These are phyloP conservation scores for Ceratocystis huliohia DNA, from an alignment of 2,329 filamentous ascomycete genomes.

Conservation along the genomic window DNA sequence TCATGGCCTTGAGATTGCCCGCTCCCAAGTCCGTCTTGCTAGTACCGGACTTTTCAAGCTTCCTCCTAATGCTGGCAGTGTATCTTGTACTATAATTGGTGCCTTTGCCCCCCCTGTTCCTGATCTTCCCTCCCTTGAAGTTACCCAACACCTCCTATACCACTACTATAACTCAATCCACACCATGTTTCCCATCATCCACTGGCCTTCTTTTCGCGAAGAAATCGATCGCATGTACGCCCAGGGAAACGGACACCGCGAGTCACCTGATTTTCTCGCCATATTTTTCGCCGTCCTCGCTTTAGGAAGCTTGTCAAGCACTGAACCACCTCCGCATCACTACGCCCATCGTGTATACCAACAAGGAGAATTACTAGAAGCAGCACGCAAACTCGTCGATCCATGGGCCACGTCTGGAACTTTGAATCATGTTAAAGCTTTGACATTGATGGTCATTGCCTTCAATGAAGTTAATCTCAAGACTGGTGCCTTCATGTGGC, in stretches of 20 bases:
- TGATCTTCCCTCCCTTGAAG: conserved; percentile 54
- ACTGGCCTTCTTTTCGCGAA: conserved; percentile 72
- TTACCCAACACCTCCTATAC: conserved; percentile 59
- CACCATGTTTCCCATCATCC: conserved; percentile 68
- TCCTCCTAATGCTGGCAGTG: conserved; percentile 19
- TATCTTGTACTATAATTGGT: conserved; percentile 19
- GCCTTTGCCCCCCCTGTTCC: conserved; percentile 44
- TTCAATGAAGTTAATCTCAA: conserved; percentile 77
- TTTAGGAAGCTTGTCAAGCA: conserved; percentile 62
- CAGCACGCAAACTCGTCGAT: conserved; percentile 56
- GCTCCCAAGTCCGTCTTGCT: conserved; percentile 19
- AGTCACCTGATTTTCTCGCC: conserved; percentile 55
- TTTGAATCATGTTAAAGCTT: conserved; percentile 60
- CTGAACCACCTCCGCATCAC: conserved; percentile 34
- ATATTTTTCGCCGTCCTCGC: conserved; percentile 75
- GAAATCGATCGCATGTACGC: conserved; percentile 68
- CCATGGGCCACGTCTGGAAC: conserved; percentile 69
- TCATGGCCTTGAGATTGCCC: conserved; percentile 18
- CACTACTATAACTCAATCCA: conserved; percentile 69
- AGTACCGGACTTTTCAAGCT: conserved; percentile 20
- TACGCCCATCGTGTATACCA: conserved; percentile 38
- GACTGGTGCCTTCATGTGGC: conserved; percentile 74
- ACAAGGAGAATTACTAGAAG: conserved; percentile 55
- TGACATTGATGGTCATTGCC: conserved; percentile 64
- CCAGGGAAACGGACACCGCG: conserved; percentile 41